Evolutionary conservation across 257 asterid species (phyloP).

Genomic region (Knoxia roxburghii): DNA sequence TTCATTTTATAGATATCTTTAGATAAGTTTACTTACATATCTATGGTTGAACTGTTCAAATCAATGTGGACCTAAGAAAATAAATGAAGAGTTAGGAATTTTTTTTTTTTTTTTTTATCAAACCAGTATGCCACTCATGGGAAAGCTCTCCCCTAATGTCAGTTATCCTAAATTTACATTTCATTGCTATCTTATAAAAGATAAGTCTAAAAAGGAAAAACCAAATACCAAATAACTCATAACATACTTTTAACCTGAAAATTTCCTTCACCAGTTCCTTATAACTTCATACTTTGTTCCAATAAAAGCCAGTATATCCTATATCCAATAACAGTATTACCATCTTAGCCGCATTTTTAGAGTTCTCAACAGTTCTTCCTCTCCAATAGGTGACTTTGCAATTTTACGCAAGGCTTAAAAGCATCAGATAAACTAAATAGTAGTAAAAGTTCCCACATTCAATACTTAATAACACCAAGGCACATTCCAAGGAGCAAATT

Average conservation of each 20-base stretch:
- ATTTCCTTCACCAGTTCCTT: not conserved
- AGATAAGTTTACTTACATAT: not conserved
- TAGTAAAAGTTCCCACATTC: not conserved
- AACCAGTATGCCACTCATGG: not conserved
- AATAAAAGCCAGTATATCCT: not conserved
- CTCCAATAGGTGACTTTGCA: too few species aligned
- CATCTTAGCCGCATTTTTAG: not conserved
- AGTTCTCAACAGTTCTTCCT: too few species aligned
- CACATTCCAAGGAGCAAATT: not conserved
- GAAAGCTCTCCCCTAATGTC: not conserved
- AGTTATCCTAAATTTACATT: too few species aligned
- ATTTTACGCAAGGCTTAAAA: too few species aligned
- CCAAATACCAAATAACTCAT: not conserved
- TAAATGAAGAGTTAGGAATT: not conserved
- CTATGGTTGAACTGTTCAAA: not conserved
- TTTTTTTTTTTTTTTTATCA: not conserved
- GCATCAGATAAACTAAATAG: too few species aligned
- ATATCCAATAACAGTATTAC: not conserved
- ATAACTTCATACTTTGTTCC: not conserved
- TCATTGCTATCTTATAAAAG: too few species aligned
- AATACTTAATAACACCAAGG: not conserved
- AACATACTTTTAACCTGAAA: not conserved
- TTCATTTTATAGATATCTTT: too few species aligned
- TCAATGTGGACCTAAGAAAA: not conserved
- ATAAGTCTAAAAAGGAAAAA: too few species aligned